Percentiles rank a stretch among this genome's conserved stretches.
Evolutionary conservation across 345 rosid genomes (phyloP).

Genomic region (Hevea brasiliensis): DNA sequence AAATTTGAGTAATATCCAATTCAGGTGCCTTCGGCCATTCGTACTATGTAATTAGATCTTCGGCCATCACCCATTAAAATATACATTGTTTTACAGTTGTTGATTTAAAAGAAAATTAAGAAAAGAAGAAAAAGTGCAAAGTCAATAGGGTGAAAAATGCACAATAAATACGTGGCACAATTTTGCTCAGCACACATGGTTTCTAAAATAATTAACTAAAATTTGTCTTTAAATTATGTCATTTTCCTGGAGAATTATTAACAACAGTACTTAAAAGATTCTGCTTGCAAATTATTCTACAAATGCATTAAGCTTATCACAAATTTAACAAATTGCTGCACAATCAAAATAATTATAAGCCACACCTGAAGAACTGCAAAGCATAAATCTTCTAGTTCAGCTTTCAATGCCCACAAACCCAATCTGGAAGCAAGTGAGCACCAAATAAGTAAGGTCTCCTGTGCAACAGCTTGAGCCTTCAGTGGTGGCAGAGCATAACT

Average conservation of each 20-base stretch:
- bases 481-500: constrained; percentile 58
- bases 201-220: not conserved
- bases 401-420: constrained; percentile 77
- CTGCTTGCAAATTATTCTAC: not conserved
- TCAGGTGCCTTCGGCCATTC: too few species aligned
- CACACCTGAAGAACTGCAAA: constrained; percentile 78
- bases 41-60: too few species aligned
- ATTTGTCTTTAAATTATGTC: not conserved
- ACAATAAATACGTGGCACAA: not conserved
- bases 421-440: constrained; percentile 79
- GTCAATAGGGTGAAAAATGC: constrained; percentile 6
- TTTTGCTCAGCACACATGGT: too few species aligned
- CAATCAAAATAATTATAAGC: constrained; percentile 3
- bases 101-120: not conserved
- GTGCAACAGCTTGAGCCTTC: constrained; percentile 76
- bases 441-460: constrained; percentile 70
- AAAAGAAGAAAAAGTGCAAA: not conserved
- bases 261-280: not conserved
- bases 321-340: not conserved
- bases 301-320: constrained; percentile 10
- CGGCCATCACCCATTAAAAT: not conserved
- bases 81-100: not conserved
- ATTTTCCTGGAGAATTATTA: not conserved
- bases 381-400: constrained; percentile 71
- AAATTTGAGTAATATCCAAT: not conserved